Evolutionary conservation across 2,329 filamentous ascomycete genomes (phyloP).

Genomic region (Orbilia oligospora): DNA sequence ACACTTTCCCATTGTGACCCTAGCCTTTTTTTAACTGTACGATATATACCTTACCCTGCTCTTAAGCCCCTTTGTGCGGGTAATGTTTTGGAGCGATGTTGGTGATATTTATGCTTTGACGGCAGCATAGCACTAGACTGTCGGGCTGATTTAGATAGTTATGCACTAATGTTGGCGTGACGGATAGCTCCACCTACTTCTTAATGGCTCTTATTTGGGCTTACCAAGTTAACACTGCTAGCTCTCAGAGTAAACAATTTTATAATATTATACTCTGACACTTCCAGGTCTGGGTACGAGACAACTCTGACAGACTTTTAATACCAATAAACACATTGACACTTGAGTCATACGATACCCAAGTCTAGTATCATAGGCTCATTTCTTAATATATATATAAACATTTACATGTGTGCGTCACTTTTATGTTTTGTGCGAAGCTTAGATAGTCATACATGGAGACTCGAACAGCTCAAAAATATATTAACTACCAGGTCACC

Average conservation of each 20-base stretch:
- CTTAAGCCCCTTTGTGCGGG: neutral
- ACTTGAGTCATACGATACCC: too few species aligned
- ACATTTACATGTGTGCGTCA: too few species aligned
- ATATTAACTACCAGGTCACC: too few species aligned
- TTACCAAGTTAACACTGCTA: neutral
- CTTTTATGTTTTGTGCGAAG: too few species aligned
- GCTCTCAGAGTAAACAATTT: neutral
- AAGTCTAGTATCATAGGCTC: too few species aligned
- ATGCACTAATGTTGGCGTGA: neutral
- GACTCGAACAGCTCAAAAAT: too few species aligned
- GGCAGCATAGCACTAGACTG: neutral
- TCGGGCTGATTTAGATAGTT: neutral
- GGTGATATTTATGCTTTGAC: neutral
- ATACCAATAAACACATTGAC: too few species aligned
- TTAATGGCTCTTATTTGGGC: neutral
- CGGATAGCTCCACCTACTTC: neutral
- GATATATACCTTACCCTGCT: slow-evolving; percentile 1
- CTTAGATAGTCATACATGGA: too few species aligned
- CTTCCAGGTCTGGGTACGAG: too few species aligned
- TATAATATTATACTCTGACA: too few species aligned
- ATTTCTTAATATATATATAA: too few species aligned
- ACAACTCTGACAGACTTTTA: too few species aligned
- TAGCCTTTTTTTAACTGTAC: neutral
- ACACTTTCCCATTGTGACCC: neutral
- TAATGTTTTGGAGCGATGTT: slow-evolving; percentile 18